Percentiles rank a stretch among this genome's conserved stretches.
Conservation (phyloP, 2,329 filamentous ascomycete species). For the Penicillium sp. region DNA sequence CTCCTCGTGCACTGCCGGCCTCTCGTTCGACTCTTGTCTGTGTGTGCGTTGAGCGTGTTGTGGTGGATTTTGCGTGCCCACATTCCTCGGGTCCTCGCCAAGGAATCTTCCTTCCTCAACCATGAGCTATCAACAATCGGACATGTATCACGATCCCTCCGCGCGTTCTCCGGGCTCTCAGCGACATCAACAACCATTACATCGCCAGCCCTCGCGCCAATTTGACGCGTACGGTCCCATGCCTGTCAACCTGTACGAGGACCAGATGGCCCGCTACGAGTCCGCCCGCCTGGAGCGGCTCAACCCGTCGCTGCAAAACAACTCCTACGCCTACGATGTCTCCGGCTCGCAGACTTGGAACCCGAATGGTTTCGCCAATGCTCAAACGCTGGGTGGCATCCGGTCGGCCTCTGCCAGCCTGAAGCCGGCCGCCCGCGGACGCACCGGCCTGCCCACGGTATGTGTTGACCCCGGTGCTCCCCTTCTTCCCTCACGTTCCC, state of each 20-base stretch:
- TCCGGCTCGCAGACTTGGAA: slow-evolving; percentile 74
- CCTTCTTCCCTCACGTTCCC: slow-evolving; percentile 3
- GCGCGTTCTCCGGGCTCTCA: slow-evolving; percentile 73
- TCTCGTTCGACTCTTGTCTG: slow-evolving; percentile 21
- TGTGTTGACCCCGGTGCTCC: slow-evolving; percentile 38
- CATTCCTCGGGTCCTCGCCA: slow-evolving; percentile 29
- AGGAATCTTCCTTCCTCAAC: slow-evolving; percentile 25
- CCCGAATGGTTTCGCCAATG: slow-evolving; percentile 67
- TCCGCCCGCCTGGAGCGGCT: slow-evolving; percentile 56
- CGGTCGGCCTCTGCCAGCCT: slow-evolving; percentile 57
- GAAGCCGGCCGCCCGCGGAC: slow-evolving; percentile 55
- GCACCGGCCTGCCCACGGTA: slow-evolving; percentile 69
- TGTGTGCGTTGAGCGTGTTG: slow-evolving; percentile 9
- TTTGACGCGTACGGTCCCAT: slow-evolving; percentile 71
- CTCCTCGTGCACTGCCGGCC: slow-evolving; percentile 20
- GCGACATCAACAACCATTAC: slow-evolving; percentile 63
- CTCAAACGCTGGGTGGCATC: slow-evolving; percentile 62
- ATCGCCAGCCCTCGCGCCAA: slow-evolving; percentile 71
- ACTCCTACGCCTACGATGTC: slow-evolving; percentile 67
- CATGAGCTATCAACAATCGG: slow-evolving; percentile 43
- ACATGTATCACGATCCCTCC: slow-evolving; percentile 64
- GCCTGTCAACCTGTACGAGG: slow-evolving; percentile 69
- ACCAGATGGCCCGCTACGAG: slow-evolving; percentile 58
- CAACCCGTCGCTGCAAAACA: slow-evolving; percentile 56
- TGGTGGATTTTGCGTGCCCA: slow-evolving; percentile 31